Conservation (phyloP, 495 filamentous ascomycete genomes). For the Aspergillus conjunctus region DNA sequence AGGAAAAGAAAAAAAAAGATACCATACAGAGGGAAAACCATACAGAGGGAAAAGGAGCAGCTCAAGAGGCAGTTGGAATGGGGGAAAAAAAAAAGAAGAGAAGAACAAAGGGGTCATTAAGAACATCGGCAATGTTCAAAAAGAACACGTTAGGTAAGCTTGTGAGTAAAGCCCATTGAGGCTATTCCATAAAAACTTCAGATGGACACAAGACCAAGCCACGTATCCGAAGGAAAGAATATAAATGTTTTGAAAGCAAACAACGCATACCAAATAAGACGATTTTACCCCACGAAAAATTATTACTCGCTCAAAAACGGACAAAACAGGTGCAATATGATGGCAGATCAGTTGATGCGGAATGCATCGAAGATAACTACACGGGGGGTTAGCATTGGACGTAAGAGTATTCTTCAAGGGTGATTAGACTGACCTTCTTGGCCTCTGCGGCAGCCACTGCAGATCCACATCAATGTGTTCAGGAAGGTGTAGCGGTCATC, state of each 20-base stretch:
- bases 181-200: slow-evolving; percentile 7
- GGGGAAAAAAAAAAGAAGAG: neutral
- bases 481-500: slow-evolving; percentile 64
- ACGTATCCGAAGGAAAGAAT: slow-evolving; percentile 10
- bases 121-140: slow-evolving; percentile 12
- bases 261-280: slow-evolving; percentile 23
- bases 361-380: slow-evolving; percentile 52
- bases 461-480: slow-evolving; percentile 64
- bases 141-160: slow-evolving; percentile 16
- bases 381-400: slow-evolving; percentile 2
- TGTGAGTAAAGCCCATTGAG: slow-evolving; percentile 8
- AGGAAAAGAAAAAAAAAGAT: slow-evolving; percentile 6
- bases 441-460: slow-evolving; percentile 58
- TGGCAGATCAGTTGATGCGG: slow-evolving; percentile 45
- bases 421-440: slow-evolving; percentile 50
- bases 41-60: neutral
- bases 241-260: slow-evolving; percentile 7
- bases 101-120: slow-evolving; percentile 8
- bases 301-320: slow-evolving; percentile 46
- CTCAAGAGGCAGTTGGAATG: neutral
- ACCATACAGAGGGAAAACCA: slow-evolving; percentile 10
- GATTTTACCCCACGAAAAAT: slow-evolving; percentile 38
- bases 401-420: neutral
- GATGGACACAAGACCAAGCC: slow-evolving; percentile 12
- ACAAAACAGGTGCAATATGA: slow-evolving; percentile 33